Conservation (phyloP, 1,284 basidiomycete species). For the Kalmanozyma brasiliensis region DNA sequence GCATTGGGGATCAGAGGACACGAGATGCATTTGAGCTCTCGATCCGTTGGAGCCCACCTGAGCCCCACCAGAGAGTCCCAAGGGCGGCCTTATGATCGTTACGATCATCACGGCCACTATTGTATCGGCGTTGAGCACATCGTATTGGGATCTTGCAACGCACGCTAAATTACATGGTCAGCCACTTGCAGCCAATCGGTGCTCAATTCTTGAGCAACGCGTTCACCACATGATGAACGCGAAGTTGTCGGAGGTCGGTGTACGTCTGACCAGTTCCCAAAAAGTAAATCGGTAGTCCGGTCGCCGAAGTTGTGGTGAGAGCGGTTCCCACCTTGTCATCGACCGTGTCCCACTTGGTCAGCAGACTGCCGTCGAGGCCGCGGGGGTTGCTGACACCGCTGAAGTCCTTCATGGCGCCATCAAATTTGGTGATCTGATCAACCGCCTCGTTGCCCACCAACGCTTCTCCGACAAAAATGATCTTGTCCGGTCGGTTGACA, state of each 20-base stretch:
- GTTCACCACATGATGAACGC: slow-evolving; percentile 66
- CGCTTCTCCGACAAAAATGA: slow-evolving; percentile 67
- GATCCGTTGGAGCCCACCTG: too few relatives aligned
- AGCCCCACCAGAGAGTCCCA: too few relatives aligned
- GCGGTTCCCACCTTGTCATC: slow-evolving; percentile 67
- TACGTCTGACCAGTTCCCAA: slow-evolving; percentile 67
- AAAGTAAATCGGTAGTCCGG: slow-evolving; percentile 66
- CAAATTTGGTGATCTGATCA: slow-evolving; percentile 65
- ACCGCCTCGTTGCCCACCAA: slow-evolving; percentile 68
- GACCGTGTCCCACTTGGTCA: slow-evolving; percentile 68
- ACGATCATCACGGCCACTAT: too few relatives aligned
- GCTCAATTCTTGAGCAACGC: slow-evolving; percentile 64
- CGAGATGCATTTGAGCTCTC: too few relatives aligned
- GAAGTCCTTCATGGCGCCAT: slow-evolving; percentile 65
- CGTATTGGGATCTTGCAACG: too few relatives aligned
- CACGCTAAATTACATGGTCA: background rate
- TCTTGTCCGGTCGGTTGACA: slow-evolving; percentile 66
- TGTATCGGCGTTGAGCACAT: too few relatives aligned
- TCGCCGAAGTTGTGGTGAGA: slow-evolving; percentile 63
- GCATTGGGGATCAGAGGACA: too few relatives aligned
- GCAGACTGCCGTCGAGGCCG: slow-evolving; percentile 65
- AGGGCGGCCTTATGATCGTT: too few relatives aligned
- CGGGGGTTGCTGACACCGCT: slow-evolving; percentile 62
- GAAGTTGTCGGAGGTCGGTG: slow-evolving; percentile 64
- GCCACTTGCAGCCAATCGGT: too few relatives aligned